Conservation (phyloP, 148 eudicot species). For the Euryodendron excelsum region DNA sequence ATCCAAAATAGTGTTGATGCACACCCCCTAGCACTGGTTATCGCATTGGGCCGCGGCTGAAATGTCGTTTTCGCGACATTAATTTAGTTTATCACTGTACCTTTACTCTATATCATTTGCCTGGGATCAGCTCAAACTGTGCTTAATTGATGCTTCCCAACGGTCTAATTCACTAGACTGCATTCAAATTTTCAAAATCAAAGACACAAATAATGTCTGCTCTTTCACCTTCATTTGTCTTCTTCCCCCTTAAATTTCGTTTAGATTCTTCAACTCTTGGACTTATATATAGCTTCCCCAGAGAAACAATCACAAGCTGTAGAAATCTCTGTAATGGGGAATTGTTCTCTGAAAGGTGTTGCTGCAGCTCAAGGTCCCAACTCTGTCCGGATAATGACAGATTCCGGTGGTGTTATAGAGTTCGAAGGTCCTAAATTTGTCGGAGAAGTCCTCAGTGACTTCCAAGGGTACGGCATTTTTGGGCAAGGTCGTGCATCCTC, state of each 20-base stretch:
- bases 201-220: not conserved
- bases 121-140: conserved; percentile 10
- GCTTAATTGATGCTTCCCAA: conserved; percentile 12
- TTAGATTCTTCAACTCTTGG: not conserved
- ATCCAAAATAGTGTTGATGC: conserved; percentile 11
- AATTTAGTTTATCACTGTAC: not conserved
- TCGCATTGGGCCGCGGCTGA: conserved; percentile 13
- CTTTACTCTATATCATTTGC: conserved; percentile 5
- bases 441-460: conserved; percentile 40
- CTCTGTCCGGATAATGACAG: conserved; percentile 41
- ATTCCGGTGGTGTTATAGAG: conserved; percentile 39
- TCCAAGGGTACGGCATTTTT: conserved; percentile 54
- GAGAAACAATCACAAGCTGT: not conserved
- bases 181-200: conserved; percentile 22
- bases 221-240: conserved; percentile 14
- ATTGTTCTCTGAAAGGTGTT: conserved; percentile 48
- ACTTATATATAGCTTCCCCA: not conserved
- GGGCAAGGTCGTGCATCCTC: conserved; percentile 22
- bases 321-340: conserved; percentile 45
- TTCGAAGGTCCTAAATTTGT: conserved; percentile 36
- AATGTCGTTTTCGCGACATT: conserved; percentile 4
- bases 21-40: conserved; percentile 5
- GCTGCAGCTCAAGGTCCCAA: conserved; percentile 13
- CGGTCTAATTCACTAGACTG: conserved; percentile 25
- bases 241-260: conserved; percentile 6